Percentiles rank a stretch among this genome's conserved stretches.
Conservation (phyloP, 495 filamentous ascomycete species). For the Aspergillus olivimuriae region DNA sequence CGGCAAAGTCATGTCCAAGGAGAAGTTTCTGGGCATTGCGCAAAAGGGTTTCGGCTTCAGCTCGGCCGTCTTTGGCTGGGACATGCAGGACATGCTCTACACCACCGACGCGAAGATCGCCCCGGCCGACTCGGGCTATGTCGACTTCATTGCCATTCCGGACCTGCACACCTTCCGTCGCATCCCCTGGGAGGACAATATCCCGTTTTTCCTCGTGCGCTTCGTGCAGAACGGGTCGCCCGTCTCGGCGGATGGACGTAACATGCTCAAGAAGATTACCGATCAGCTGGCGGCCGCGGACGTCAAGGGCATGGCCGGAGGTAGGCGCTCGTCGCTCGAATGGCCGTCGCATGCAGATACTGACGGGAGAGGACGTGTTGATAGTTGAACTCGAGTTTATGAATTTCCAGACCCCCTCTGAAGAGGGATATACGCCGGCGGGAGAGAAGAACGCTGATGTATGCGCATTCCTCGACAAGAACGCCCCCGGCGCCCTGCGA, state of each 20-base stretch:
- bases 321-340: conserved; percentile 35
- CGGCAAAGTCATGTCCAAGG: conserved; percentile 87
- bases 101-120: conserved; percentile 72
- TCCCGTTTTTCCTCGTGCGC: conserved; percentile 86
- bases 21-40: conserved; percentile 81
- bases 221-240: conserved; percentile 55
- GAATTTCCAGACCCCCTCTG: conserved; percentile 66
- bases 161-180: conserved; percentile 71
- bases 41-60: conserved; percentile 84
- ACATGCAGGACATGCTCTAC: conserved; percentile 90
- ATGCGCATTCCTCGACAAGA: conserved; percentile 60
- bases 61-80: conserved; percentile 92
- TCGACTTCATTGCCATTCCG: conserved; percentile 72
- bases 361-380: not conserved
- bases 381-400: conserved; percentile 91
- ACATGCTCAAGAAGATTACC: conserved; percentile 57
- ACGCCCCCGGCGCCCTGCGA: conserved; percentile 59
- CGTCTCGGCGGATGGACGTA: conserved; percentile 69
- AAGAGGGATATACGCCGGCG: conserved; percentile 28
- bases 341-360: not conserved
- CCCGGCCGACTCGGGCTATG: conserved; percentile 81
- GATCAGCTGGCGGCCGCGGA: conserved; percentile 56
- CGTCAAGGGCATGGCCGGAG: conserved; percentile 76
- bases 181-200: conserved; percentile 83
- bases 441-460: conserved; percentile 54